These are phyloP conservation scores for Quercus agrifolia DNA, from an alignment of 306 rosid genomes.

Conservation along the genomic window DNA sequence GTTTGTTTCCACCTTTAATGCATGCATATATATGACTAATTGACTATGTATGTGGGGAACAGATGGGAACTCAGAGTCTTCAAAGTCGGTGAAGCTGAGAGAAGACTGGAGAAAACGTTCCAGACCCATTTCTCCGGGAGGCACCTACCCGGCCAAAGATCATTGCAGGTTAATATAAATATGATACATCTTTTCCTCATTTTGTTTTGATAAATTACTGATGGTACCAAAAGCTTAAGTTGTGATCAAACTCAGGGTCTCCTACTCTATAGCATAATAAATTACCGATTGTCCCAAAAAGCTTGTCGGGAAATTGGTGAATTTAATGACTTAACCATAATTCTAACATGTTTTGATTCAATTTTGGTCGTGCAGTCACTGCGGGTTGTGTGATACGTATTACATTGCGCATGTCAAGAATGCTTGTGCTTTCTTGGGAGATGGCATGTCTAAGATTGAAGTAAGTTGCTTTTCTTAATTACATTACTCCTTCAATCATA, in stretches of 20 bases:
- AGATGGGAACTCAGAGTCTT: constrained; percentile 38
- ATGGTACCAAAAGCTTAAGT: too few relatives aligned
- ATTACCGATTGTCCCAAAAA: too few relatives aligned
- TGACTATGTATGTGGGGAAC: background rate
- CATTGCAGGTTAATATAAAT: constrained; percentile 67
- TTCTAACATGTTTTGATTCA: background rate
- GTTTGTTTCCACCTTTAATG: background rate
- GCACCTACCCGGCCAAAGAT: constrained; percentile 92
- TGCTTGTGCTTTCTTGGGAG: constrained; percentile 98
- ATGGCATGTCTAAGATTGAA: constrained; percentile 95
- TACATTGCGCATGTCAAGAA: constrained; percentile 94
- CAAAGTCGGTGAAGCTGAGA: constrained; percentile 49
- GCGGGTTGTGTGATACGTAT: constrained; percentile 96
- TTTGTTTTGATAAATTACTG: too few relatives aligned
- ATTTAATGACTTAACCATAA: too few relatives aligned
- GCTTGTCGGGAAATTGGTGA: too few relatives aligned
- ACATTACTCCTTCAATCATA: background rate
- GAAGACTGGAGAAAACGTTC: constrained; percentile 88
- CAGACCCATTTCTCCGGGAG: constrained; percentile 85
- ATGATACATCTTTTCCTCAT: too few relatives aligned
- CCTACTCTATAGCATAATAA: too few relatives aligned
- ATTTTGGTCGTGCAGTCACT: constrained; percentile 45
- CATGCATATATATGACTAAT: background rate
- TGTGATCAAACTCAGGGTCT: too few relatives aligned
- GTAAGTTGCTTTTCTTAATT: constrained; percentile 36